Conservation (phyloP, 1,139 yeast genomes). For the Hemisphaericaspora subhashii region DNA sequence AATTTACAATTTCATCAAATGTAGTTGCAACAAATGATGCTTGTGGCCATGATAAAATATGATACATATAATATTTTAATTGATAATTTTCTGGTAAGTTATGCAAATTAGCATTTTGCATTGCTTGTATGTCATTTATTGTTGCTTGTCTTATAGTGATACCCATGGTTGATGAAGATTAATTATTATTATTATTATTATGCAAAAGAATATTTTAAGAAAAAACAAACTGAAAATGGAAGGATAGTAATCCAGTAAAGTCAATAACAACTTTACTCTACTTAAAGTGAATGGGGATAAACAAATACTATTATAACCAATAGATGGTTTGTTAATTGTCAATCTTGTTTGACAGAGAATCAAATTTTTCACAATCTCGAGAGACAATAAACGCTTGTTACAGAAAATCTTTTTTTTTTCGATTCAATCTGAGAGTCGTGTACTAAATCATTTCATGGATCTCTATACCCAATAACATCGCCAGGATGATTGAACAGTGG, state of each 20-base stretch:
- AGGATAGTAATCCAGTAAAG: not conserved
- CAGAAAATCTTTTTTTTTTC: too few relatives aligned
- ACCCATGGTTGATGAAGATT: slow-evolving; percentile 48
- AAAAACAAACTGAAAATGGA: slow-evolving; percentile 1
- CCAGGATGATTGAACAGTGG: too few relatives aligned
- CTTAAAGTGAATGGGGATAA: too few relatives aligned
- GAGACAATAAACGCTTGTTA: too few relatives aligned
- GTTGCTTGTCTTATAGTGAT: slow-evolving; percentile 89
- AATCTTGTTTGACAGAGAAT: too few relatives aligned
- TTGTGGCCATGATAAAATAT: slow-evolving; percentile 95
- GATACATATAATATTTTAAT: slow-evolving; percentile 90
- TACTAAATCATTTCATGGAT: too few relatives aligned
- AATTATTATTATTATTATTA: not conserved
- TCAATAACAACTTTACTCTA: too few relatives aligned
- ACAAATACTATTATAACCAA: too few relatives aligned
- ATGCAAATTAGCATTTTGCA: slow-evolving; percentile 93
- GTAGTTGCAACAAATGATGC: slow-evolving; percentile 95
- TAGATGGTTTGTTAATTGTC: too few relatives aligned
- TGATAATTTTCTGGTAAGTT: slow-evolving; percentile 95
- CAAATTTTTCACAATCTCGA: too few relatives aligned
- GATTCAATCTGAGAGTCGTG: too few relatives aligned
- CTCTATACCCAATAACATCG: too few relatives aligned
- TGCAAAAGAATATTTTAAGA: slow-evolving; percentile 1
- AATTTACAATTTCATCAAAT: slow-evolving; percentile 40
- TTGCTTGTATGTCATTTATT: slow-evolving; percentile 82